Percentiles rank a stretch among this genome's conserved stretches.
phyloP scores from a whole-genome alignment of 192 early-diverging fungal genomes.

The Chytriomyces sp. region DNA sequence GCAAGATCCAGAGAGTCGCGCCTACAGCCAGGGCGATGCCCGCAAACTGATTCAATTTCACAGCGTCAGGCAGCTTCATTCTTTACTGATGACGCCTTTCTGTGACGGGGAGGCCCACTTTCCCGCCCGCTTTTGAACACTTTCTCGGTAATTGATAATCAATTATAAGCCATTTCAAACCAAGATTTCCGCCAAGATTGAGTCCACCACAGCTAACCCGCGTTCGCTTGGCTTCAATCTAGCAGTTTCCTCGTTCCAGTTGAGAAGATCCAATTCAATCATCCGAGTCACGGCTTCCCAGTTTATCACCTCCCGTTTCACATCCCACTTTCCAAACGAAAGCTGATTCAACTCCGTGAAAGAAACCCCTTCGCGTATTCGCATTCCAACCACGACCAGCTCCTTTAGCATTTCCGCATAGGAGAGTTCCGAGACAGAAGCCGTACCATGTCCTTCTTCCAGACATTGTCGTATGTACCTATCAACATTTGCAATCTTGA shows the following conservation, averaged over 20 bases:
- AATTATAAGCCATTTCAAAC: too few relatives aligned
- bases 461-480: neutral
- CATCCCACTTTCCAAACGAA: neutral
- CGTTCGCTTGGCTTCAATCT: neutral
- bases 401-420: conserved; percentile 12
- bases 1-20: too few relatives aligned
- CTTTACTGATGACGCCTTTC: too few relatives aligned
- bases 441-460: neutral
- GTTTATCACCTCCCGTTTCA: neutral
- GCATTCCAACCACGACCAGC: conserved; percentile 50
- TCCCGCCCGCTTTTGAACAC: too few relatives aligned
- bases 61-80: too few relatives aligned
- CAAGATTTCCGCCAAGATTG: neutral
- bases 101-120: too few relatives aligned
- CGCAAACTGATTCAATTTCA: too few relatives aligned
- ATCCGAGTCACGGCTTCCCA: neutral
- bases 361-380: conserved; percentile 45
- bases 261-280: conserved; percentile 3
- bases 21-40: too few relatives aligned
- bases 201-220: neutral
- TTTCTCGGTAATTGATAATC: too few relatives aligned
- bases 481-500: neutral
- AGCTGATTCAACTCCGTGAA: neutral
- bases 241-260: neutral
- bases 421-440: neutral